Evolutionary conservation across 1,284 basidiomycete species (phyloP), one percentile per base, ranked within the genome.

Genomic region (Ceratobasidium sp.): DNA sequence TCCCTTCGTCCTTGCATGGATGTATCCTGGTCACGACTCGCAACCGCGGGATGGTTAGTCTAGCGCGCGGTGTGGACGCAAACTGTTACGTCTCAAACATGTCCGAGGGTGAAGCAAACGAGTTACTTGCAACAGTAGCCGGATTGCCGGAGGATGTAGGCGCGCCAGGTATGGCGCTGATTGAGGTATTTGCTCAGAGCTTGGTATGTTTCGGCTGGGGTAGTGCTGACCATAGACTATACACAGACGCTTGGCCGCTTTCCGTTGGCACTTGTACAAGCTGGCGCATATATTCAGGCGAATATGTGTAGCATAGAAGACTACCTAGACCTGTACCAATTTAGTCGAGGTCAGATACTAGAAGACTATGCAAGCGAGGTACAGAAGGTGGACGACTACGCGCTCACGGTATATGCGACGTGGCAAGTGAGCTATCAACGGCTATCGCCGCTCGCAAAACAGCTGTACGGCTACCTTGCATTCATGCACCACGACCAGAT

Each of bases 261-360:
- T 28, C 53, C 63, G 40, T 49, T 75, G 15, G 61, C 70, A 12
- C 55, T 78, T n/a, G 56, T 63, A 1, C 77, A 78, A 18, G 46
- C 60, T 46, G 77, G 71, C 20, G 64, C 69, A 71, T 78, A 64
- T 44, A 66, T 76, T 13, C 61, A 33, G 20, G 60, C 60, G 15
- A 9, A 58, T 28, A 44, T 18, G 12, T 71, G 60, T 40, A 55
- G 28, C 40, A 46, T 55, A 10, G 9, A 18, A 12, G 40, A 44
- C 12, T 66, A 66, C 20, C 3, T 44, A 6, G 40, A 64, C 4
- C 53, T 78, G 44, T 67, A 70, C 39, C 64, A 10, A 28, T 49
- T 18, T n/a, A 55, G 53, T 39, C 39, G 61, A 6, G 77, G 66
- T 12, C 58, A 42, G 20, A 28, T 56, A 7, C 39, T 60, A 9